phyloP scores from a whole-genome alignment of 2,329 filamentous ascomycete genomes.

The Lecanosticta acicola region DNA sequence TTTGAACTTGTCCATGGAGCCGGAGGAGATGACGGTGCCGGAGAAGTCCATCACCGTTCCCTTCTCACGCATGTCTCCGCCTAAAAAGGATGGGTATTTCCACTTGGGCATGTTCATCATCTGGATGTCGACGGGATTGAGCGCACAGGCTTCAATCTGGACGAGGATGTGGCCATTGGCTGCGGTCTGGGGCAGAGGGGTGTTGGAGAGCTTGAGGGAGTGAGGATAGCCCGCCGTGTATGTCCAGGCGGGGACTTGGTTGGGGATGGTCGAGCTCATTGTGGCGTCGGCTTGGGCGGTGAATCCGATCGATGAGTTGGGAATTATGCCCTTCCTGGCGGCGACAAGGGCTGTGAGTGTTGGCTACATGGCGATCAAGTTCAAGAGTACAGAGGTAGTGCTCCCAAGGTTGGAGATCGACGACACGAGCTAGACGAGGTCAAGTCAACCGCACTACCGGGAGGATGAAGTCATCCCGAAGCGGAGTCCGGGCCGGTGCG shows the following conservation, averaged over 20 bases:
- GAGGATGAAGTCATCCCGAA: neutral
- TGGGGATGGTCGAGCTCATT: constrained; percentile 1
- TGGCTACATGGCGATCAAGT: neutral
- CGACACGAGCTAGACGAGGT: too few species aligned
- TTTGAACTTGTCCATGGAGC: constrained; percentile 22
- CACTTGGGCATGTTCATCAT: constrained; percentile 30
- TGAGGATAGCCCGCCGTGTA: constrained; percentile 31
- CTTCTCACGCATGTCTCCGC: constrained; percentile 20
- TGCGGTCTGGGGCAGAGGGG: constrained; percentile 19
- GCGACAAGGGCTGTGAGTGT: too few species aligned
- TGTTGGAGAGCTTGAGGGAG: constrained; percentile 22
- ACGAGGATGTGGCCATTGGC: constrained; percentile 26
- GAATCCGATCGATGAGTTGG: too few species aligned
- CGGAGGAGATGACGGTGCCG: constrained; percentile 25
- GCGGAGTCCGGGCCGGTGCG: too few species aligned
- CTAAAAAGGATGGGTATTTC: neutral
- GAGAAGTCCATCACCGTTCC: constrained; percentile 31
- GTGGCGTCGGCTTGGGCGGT: too few species aligned
- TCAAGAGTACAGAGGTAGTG: too few species aligned
- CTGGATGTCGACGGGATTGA: constrained; percentile 36
- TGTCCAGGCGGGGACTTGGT: constrained; percentile 28
- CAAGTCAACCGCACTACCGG: neutral
- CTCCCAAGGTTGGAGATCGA: too few species aligned
- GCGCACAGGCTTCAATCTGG: constrained; percentile 29
- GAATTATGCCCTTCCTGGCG: too few species aligned